Base-by-base conservation (phyloP, 2,329 filamentous ascomycete genomes). In the Chalaropsis thielavioides region DNA sequence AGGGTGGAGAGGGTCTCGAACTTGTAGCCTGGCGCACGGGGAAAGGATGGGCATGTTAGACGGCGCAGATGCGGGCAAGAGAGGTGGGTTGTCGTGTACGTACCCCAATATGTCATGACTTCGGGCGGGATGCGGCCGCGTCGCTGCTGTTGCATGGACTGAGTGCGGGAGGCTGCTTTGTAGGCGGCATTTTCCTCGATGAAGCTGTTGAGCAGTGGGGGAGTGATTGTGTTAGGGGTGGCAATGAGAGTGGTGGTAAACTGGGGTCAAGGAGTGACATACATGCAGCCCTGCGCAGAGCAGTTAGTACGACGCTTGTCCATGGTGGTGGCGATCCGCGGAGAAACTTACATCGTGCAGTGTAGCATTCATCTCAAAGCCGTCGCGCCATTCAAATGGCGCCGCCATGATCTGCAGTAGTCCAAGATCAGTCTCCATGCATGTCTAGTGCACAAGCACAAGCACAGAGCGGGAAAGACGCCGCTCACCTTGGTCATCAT, bases 311-410 rank as follows among this genome's bases (percentile, higher is more conserved):
- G 54, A 1, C 27, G n/a, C 54, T 31, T 10, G n/a, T 8, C 19
- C 27, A 15, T n/a, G 7, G 24, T 22, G 31, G 15, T 38, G n/a
- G 10, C 8, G 13, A 17, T n/a, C 19, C 35, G 6, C 24, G 17
- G 17, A 3, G 13, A 35, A 8, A 24, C 19, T 74, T 78, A 94
- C 92, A 79, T 97, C 88, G 72, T 91, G 94, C 62, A 86, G 79
- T 1, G 92, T 96, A 61, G 90, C 92, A 73, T 96, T 96, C 91
- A 99, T 96, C 74, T 95, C 89, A 71, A 96, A 97, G 61, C 89
- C 88, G 72, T 92, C 89, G 72, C 87, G 83, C 69, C 87, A 82
- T 69, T 95, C 90, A 72, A 89, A 97, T 0, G 90, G 88, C 0
- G 87, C 80, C 0, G 86, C 85, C 85, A 97, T 85, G 69, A 99